Percentiles rank a stretch among this genome's conserved stretches.
phyloP scores from a whole-genome alignment of 441 rosid genomes.

The Croton laevigatus region DNA sequence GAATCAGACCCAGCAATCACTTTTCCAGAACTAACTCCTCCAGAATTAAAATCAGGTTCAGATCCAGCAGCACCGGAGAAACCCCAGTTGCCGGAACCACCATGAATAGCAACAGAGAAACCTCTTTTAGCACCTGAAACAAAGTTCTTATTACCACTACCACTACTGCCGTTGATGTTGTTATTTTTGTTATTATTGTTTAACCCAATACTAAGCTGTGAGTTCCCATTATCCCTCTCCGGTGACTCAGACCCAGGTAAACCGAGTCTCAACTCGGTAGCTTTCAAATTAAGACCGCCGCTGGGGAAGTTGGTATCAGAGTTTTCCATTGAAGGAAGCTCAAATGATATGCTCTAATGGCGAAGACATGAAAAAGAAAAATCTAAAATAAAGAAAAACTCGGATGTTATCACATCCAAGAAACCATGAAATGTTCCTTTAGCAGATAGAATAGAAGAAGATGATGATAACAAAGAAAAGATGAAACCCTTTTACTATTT shows the following conservation, averaged over 20 bases:
- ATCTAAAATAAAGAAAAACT: neutral
- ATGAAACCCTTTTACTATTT: neutral
- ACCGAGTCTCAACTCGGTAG: constrained; percentile 80
- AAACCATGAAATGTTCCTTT: neutral
- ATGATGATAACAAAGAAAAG: neutral
- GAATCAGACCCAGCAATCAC: constrained; percentile 34
- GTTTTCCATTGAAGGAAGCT: constrained; percentile 51
- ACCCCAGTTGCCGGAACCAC: constrained; percentile 51
- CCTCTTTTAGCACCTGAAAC: constrained; percentile 61
- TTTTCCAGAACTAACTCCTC: constrained; percentile 23
- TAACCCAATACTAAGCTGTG: constrained; percentile 13
- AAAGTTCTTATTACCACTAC: constrained; percentile 30
- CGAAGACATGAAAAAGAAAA: constrained; percentile 33
- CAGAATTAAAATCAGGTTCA: constrained; percentile 30
- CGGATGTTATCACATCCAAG: neutral
- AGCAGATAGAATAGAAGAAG: neutral
- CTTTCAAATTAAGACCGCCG: constrained; percentile 46
- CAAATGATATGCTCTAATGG: constrained; percentile 43
- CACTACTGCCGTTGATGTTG: neutral
- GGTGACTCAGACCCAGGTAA: constrained; percentile 76
- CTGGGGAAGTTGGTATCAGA: constrained; percentile 30
- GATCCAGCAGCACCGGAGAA: constrained; percentile 40
- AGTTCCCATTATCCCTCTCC: constrained; percentile 35
- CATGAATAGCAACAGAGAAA: constrained; percentile 56
- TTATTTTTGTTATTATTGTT: neutral